Conservation (phyloP, 805 yeast genomes). For the Teunomyces kruisii region DNA sequence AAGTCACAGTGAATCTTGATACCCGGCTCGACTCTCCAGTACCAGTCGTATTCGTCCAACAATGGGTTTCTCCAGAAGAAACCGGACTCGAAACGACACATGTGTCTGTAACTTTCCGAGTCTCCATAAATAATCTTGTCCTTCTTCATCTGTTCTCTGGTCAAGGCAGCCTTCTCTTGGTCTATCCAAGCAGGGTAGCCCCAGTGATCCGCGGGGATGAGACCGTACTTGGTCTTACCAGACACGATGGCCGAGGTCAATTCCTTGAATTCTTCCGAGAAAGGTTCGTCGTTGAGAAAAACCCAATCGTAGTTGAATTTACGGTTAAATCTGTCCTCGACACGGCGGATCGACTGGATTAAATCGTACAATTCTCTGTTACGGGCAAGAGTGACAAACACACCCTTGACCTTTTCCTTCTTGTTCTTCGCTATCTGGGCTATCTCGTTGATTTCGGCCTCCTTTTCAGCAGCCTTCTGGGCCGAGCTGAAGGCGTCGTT, state of each 20-base stretch:
- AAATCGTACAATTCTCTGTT: conserved; percentile 65
- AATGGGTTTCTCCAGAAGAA: conserved; percentile 79
- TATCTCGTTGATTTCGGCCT: conserved; percentile 5
- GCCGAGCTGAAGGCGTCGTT: not conserved
- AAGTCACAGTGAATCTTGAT: conserved; percentile 78
- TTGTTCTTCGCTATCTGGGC: conserved; percentile 12
- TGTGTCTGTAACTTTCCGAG: conserved; percentile 76
- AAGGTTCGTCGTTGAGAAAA: conserved; percentile 84
- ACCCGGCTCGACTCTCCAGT: conserved; percentile 95
- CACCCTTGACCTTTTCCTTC: conserved; percentile 58
- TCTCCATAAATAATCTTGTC: conserved; percentile 70
- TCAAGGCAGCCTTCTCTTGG: conserved; percentile 63
- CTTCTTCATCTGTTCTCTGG: conserved; percentile 58
- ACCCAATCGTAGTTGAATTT: conserved; percentile 92
- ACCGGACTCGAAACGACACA: conserved; percentile 92
- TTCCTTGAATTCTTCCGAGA: conserved; percentile 76
- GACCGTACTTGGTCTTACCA: conserved; percentile 76
- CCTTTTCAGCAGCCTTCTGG: conserved; percentile 8
- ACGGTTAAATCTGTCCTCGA: conserved; percentile 87
- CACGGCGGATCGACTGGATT: conserved; percentile 62
- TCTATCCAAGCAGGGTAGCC: conserved; percentile 82
- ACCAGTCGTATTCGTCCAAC: conserved; percentile 74
- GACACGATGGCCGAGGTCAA: conserved; percentile 72
- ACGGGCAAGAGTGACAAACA: conserved; percentile 79
- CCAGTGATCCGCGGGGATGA: conserved; percentile 83